Base-by-base conservation (phyloP, 2,329 filamentous ascomycete genomes). In the Fusarium phyllophilum region DNA sequence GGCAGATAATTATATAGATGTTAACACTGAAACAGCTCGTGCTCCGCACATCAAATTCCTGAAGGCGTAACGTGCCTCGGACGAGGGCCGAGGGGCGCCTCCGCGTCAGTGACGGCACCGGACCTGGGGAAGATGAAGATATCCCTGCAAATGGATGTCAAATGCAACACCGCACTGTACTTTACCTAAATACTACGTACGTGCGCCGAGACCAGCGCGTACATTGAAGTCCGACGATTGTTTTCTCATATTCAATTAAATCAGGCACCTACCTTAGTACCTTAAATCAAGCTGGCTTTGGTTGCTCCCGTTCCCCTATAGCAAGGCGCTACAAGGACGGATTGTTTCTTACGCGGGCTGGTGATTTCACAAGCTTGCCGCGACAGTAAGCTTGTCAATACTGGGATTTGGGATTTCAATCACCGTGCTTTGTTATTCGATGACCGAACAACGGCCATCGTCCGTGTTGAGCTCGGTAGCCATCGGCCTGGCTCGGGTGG, bases 401-500 rank as follows among this genome's bases (percentile, higher is more conserved):
- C 24, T 26, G 20, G 29, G 31, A 38, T 20, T 18, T 45, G 26
- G 66, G 24, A 33, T 14, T 46, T 29, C 42, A 34, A 58, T 52
- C 56, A 12, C 52, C 26, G 29, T 58, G 17, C 52, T 33, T 33
- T 31, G 56, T 31, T 24, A 54, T 26, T 48, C 29, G 15, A 48
- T 45, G 36, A 41, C 41, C 34, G 39, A 22, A 60, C 49, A 45
- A 68, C 74, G 75, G 75, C 62, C 74, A 77, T 77, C 67, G 74
- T 77, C 75, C 75, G 75, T 71, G 65, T 61, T 64, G 42, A 26
- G 36, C 62, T 82, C 81, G 81, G 81, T 78, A 81, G 70, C 77
- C 75, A 78, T 78, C 79, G 80, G 79, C 76, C 76, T 80, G 62
- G 75, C 79, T 82, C 81, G 81, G 80, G 72, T 78, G 77, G 77